These are phyloP conservation scores for Ustilago cynodontis DNA, from an alignment of 1,284 basidiomycete species.

Conservation along the genomic window DNA sequence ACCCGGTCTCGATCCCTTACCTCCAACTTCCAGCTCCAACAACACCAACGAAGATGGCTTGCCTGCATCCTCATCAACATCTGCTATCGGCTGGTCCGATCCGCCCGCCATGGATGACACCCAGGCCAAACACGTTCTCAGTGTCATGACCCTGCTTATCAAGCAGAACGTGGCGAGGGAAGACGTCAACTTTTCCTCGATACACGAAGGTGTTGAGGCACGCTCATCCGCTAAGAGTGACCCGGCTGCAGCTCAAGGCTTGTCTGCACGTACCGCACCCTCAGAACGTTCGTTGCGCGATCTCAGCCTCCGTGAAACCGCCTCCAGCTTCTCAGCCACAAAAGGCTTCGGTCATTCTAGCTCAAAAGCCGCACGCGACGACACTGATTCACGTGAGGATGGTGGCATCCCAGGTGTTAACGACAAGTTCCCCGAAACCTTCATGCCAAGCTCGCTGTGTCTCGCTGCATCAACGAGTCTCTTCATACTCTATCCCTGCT, in stretches of 20 bases:
- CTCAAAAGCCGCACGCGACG: conserved; percentile 32
- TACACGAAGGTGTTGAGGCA: conserved; percentile 34
- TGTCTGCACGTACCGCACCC: conserved; percentile 23
- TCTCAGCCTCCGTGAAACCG: conserved; percentile 32
- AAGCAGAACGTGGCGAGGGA: conserved; percentile 73
- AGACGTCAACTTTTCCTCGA: conserved; percentile 50
- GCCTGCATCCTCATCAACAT: conserved; percentile 45
- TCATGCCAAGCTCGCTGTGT: conserved; percentile 53
- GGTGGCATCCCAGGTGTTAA: neutral
- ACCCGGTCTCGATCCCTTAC: conserved; percentile 16
- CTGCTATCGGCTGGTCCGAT: conserved; percentile 74
- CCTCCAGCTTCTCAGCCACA: conserved; percentile 37
- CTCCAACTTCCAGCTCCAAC: neutral
- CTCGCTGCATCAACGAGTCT: conserved; percentile 55
- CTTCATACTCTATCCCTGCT: conserved; percentile 59
- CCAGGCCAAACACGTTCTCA: conserved; percentile 86
- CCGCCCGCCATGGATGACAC: conserved; percentile 84
- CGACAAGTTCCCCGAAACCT: conserved; percentile 44
- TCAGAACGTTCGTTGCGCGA: conserved; percentile 53
- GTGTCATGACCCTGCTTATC: conserved; percentile 78
- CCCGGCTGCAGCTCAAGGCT: conserved; percentile 10
- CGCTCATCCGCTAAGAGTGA: conserved; percentile 25
- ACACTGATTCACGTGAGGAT: conserved; percentile 39
- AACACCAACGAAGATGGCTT: conserved; percentile 33
- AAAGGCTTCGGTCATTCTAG: conserved; percentile 27